A percentile compares a stretch with the other conserved stretches of the same genome.
Evolutionary conservation across 371 early-diverging fungal species (phyloP).

Genomic region (Actinomortierella ambigua): DNA sequence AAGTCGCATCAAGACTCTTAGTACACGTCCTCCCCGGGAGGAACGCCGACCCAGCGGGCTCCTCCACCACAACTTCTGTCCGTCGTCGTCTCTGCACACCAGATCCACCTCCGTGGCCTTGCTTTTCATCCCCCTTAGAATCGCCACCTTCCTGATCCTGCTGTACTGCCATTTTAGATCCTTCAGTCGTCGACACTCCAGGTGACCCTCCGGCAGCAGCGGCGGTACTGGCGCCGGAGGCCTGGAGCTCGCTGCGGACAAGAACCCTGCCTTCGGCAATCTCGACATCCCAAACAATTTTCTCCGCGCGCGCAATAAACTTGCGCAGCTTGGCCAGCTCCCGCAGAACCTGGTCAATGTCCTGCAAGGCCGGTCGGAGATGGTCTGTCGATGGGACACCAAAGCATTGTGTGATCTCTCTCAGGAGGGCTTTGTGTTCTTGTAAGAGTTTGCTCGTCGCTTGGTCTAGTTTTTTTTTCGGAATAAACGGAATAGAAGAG

Average conservation of each 20-base stretch:
- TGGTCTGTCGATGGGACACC: slow-evolving; percentile 17
- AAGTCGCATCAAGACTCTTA: slow-evolving; percentile 18
- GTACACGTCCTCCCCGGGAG: slow-evolving; percentile 24
- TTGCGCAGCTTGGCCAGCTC: slow-evolving; percentile 14
- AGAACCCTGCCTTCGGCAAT: slow-evolving; percentile 20
- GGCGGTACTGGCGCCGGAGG: too few relatives aligned
- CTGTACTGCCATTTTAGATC: background rate
- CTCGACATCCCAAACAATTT: slow-evolving; percentile 36
- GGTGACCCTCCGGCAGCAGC: too few relatives aligned
- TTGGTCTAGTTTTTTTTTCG: too few relatives aligned
- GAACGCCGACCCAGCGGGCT: slow-evolving; percentile 1
- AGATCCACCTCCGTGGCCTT: background rate
- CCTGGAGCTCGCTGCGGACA: slow-evolving; percentile 8
- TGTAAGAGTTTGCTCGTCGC: background rate
- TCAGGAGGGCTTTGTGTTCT: slow-evolving; percentile 14
- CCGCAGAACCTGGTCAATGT: slow-evolving; percentile 14
- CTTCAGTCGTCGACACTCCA: too few relatives aligned
- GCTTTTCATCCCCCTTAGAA: background rate
- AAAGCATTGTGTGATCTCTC: slow-evolving; percentile 7
- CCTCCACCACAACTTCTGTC: background rate
- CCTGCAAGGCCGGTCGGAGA: slow-evolving; percentile 15
- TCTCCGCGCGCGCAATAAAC: slow-evolving; percentile 29
- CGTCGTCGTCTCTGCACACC: background rate
- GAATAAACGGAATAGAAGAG: too few relatives aligned
- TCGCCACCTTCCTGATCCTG: background rate